Base-by-base conservation (phyloP, 2,329 filamentous ascomycete genomes). In the Stenocarpella maydis region DNA sequence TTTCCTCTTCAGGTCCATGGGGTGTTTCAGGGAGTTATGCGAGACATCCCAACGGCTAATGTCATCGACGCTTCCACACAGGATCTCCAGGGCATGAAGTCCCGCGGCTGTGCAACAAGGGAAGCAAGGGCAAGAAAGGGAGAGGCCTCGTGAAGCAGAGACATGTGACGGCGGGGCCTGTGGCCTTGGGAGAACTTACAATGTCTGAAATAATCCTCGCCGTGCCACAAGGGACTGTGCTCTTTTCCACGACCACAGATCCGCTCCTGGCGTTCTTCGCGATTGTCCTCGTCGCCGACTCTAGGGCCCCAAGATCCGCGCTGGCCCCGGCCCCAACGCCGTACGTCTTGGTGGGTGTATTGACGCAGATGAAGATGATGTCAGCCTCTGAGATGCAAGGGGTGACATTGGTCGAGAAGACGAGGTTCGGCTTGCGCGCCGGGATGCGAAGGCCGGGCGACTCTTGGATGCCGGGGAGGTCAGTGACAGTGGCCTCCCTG, bases 181-280 rank as follows among this genome's bases (percentile, higher is more conserved):
- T 64, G 54, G 67, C 65, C 45, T 45, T 54, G 24, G 47, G 65
- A 31, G 58, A 54, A 74, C 78, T 76, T 78, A 90, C 84, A 69
- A 86, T 88, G 68, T 86, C 82, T 71, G 84, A 81, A 68, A 90
- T 85, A 49, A 83, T 83, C 41, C 88, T 82, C 2, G 87, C 86
- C 1, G 88, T 90, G 47, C 86, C 81, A 74, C 86, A 88, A 10
- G 88, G 88, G 9, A 91, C 88, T 0, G 88, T 91, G 71, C 85
- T 88, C 78, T 90, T 91, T 77, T 90, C 88, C 6, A 91, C 88
- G 24, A 91, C 82, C 67, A 90, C 88, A 43, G 86, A 83, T 28
- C 85, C 85, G 9, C 78, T 76, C 55, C 81, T 84, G 2, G 88
- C 85, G 65, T 85, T 81, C 45, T 83, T 77, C 2, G 87, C 88